These are phyloP conservation scores for Backusella mclennaniae DNA, from an alignment of 192 early-diverging fungal species.

Conservation along the genomic window DNA sequence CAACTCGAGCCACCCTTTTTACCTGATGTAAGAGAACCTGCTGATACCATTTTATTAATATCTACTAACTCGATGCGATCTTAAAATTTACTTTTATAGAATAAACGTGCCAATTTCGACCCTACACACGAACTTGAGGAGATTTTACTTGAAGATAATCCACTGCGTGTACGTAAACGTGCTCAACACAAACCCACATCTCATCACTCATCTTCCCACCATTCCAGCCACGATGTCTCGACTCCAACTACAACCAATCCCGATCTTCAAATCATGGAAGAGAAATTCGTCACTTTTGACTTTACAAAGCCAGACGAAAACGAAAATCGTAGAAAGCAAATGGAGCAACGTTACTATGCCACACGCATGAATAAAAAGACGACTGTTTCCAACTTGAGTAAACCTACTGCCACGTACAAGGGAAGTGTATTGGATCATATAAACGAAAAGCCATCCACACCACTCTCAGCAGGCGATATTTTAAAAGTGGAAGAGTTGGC, in stretches of 20 bases:
- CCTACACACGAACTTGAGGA: constrained; percentile 96
- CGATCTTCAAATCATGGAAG: constrained; percentile 76
- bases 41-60: neutral
- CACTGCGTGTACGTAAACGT: constrained; percentile 76
- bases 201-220: constrained; percentile 13
- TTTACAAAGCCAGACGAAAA: constrained; percentile 53
- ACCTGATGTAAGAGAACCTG: constrained; percentile 24
- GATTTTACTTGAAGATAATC: constrained; percentile 94
- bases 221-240: constrained; percentile 5
- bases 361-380: constrained; percentile 18
- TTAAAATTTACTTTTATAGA: constrained; percentile 35
- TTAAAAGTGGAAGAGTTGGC: constrained; percentile 36
- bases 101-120: constrained; percentile 92
- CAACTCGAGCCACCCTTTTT: constrained; percentile 54
- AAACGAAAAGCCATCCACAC: constrained; percentile 29
- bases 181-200: constrained; percentile 29
- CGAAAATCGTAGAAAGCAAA: constrained; percentile 18
- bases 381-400: neutral
- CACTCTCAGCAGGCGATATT: constrained; percentile 32
- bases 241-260: constrained; percentile 36
- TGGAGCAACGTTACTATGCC: constrained; percentile 25
- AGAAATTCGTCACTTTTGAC: constrained; percentile 73
- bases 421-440: constrained; percentile 24
- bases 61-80: neutral
- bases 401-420: constrained; percentile 16